phyloP scores from a whole-genome alignment of 148 eudicot species.

The Polygonum aviculare region DNA sequence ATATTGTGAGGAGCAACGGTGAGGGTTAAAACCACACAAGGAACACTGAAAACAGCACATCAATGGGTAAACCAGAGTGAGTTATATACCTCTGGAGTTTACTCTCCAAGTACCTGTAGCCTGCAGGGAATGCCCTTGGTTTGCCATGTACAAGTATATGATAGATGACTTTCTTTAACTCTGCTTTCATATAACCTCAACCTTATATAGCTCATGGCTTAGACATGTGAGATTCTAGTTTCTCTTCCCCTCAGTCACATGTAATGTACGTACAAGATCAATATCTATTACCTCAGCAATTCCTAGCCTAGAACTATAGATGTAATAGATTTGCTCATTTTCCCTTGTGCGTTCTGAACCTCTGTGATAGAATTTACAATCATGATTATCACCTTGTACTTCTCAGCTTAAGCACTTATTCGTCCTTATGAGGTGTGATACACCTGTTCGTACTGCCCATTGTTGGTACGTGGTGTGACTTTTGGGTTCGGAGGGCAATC shows the following conservation, averaged over 20 bases:
- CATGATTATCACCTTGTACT: neutral
- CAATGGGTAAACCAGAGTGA: neutral
- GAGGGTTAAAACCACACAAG: neutral
- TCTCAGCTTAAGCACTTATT: neutral
- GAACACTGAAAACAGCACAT: neutral
- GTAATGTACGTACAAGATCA: neutral
- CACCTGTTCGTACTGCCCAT: neutral
- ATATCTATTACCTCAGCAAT: neutral
- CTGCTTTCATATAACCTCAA: neutral
- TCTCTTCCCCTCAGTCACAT: neutral
- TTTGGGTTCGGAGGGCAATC: neutral
- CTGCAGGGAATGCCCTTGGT: neutral
- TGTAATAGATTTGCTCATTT: neutral
- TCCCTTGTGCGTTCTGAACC: neutral
- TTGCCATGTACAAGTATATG: neutral
- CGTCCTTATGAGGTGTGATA: neutral
- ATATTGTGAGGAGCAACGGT: neutral
- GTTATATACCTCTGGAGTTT: neutral
- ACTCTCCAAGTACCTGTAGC: neutral
- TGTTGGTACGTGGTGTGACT: too few species aligned
- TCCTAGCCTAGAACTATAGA: neutral
- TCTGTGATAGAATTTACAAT: neutral
- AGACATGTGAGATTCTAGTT: neutral
- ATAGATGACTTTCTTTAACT: neutral
- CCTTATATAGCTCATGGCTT: neutral